A percentile compares a stretch with the other conserved stretches of the same genome.
These are phyloP conservation scores for Auriscalpium orientale DNA, from an alignment of 768 basidiomycete genomes.

Conservation along the genomic window DNA sequence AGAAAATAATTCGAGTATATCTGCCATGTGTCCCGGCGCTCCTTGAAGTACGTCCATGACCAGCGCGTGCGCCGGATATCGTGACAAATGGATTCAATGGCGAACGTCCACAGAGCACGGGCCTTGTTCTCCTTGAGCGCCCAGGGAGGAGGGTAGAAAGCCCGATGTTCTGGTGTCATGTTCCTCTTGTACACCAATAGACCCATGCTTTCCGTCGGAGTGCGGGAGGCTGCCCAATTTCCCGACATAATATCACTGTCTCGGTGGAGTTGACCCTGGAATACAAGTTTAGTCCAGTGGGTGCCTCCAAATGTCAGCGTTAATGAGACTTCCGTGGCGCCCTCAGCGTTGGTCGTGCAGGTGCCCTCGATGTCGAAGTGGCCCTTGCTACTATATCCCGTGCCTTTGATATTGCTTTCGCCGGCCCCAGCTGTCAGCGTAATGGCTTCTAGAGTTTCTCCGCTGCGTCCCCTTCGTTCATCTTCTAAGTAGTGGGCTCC, in stretches of 20 bases:
- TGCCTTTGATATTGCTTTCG: background rate
- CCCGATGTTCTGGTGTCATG: slow-evolving; percentile 14
- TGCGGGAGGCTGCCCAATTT: no score
- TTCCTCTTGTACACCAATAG: slow-evolving; percentile 18
- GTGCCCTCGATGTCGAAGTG: background rate
- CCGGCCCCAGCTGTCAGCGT: background rate
- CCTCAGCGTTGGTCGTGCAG: background rate
- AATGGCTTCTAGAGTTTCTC: no score
- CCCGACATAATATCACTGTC: no score
- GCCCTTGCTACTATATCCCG: background rate
- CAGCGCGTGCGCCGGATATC: slow-evolving; percentile 18
- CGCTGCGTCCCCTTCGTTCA: no score
- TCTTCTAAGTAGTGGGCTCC: background rate
- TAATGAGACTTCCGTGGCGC: background rate
- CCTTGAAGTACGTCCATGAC: slow-evolving; percentile 25
- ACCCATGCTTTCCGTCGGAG: no score
- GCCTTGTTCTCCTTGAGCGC: slow-evolving; percentile 18
- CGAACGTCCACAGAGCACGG: slow-evolving; percentile 24
- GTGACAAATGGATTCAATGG: slow-evolving; percentile 17
- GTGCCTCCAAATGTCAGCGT: background rate
- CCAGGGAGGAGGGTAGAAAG: slow-evolving; percentile 19
- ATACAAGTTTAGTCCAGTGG: no score
- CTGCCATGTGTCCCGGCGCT: slow-evolving; percentile 20
- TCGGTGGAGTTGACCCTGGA: no score
- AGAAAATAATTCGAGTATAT: slow-evolving; percentile 20